These are phyloP conservation scores for Arthrobotrys pseudoclavata DNA, from an alignment of 2,329 filamentous ascomycete genomes.

Conservation along the genomic window DNA sequence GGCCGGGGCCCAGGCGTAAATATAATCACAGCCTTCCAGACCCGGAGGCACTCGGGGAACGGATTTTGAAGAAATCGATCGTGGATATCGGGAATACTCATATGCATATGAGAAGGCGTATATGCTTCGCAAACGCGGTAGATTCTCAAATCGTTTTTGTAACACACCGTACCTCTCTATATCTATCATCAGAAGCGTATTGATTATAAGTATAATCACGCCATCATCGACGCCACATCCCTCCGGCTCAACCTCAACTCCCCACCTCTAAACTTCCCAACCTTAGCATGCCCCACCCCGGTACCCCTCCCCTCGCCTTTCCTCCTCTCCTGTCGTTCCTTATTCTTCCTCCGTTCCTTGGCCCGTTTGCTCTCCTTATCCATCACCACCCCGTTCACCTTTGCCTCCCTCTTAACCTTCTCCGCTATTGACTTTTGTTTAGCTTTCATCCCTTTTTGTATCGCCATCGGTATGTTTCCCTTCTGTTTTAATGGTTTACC, in stretches of 20 bases:
- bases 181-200: background rate
- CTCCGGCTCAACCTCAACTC: slow-evolving; percentile 82
- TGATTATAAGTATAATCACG: slow-evolving; percentile 64
- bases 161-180: background rate
- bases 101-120: background rate
- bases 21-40: background rate
- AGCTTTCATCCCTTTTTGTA: slow-evolving; percentile 84
- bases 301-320: slow-evolving; percentile 67
- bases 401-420: slow-evolving; percentile 81
- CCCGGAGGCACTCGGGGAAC: too few relatives aligned
- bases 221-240: slow-evolving; percentile 80
- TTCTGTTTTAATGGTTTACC: slow-evolving; percentile 77
- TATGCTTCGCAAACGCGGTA: background rate
- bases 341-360: slow-evolving; percentile 65
- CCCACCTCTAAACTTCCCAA: slow-evolving; percentile 84
- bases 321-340: slow-evolving; percentile 65
- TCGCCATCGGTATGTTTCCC: slow-evolving; percentile 81
- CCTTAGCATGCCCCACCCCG: slow-evolving; percentile 78
- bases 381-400: slow-evolving; percentile 89
- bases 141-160: background rate
- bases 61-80: background rate
- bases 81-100: background rate
- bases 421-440: slow-evolving; percentile 77
- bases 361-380: slow-evolving; percentile 72
- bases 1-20: background rate